Evolutionary conservation across 1,284 basidiomycete genomes (phyloP).

Genomic region (Tylopilus sp.): DNA sequence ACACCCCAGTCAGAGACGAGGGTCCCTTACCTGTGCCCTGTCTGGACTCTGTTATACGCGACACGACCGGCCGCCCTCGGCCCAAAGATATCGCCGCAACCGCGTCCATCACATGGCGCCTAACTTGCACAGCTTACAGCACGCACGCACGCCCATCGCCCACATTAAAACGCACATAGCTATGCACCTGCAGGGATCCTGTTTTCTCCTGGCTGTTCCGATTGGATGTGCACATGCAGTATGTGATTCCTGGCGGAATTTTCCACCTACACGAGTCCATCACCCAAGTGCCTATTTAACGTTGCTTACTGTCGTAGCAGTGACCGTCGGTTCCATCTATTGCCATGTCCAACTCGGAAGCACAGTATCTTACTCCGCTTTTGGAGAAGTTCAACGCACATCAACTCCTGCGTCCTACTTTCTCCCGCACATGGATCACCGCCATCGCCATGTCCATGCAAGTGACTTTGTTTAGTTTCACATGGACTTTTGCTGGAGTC

Average conservation of each 20-base stretch:
- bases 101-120: no score
- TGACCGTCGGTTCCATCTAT: background rate
- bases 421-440: background rate
- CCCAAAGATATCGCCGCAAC: no score
- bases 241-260: background rate
- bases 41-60: background rate
- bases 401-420: background rate
- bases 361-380: background rate
- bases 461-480: background rate
- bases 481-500: background rate
- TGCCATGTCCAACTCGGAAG: background rate
- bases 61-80: background rate
- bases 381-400: background rate
- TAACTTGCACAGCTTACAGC: background rate
- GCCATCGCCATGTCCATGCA: background rate
- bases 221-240: background rate
- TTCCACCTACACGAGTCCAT: background rate
- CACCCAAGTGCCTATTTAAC: background rate
- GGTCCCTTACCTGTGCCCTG: background rate
- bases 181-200: no score
- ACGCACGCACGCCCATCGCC: background rate
- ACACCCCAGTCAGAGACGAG: background rate
- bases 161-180: background rate
- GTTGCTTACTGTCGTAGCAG: background rate
- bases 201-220: background rate